Conservation (phyloP, 1,284 basidiomycete genomes). For the Marasmius fiardii region DNA sequence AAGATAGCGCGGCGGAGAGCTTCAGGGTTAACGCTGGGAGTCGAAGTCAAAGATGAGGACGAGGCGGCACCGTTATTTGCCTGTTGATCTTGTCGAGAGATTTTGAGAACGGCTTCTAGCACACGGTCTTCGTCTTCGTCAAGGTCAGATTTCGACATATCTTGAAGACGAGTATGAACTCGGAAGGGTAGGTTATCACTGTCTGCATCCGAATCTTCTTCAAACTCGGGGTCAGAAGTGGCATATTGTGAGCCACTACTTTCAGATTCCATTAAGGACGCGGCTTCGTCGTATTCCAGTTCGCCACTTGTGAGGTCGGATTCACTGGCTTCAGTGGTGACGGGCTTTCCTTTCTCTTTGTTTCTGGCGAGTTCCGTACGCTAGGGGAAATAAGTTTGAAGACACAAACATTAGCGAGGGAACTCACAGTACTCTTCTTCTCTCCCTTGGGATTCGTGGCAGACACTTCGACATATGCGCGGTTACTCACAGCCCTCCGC, state of each 20-base stretch:
- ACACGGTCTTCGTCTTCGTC: slow-evolving; percentile 54
- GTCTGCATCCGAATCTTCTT: slow-evolving; percentile 13
- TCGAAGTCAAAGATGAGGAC: slow-evolving; percentile 18
- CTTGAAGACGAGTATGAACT: slow-evolving; percentile 6
- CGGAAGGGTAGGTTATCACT: slow-evolving; percentile 3
- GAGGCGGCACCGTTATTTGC: slow-evolving; percentile 35
- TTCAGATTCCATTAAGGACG: slow-evolving; percentile 44
- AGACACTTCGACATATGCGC: slow-evolving; percentile 46
- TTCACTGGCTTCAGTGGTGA: slow-evolving; percentile 22
- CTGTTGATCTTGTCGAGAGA: slow-evolving; percentile 45
- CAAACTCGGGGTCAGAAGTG: slow-evolving; percentile 34
- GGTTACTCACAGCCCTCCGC: slow-evolving; percentile 37
- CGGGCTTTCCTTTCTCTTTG: slow-evolving; percentile 40
- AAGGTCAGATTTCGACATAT: slow-evolving; percentile 20
- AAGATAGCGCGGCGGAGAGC: slow-evolving; percentile 48
- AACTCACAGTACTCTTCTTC: slow-evolving; percentile 6
- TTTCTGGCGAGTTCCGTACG: not conserved
- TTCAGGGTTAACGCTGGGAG: slow-evolving; percentile 29
- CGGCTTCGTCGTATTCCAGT: slow-evolving; percentile 34
- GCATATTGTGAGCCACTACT: slow-evolving; percentile 60
- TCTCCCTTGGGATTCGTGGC: slow-evolving; percentile 33
- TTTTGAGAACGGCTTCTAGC: slow-evolving; percentile 52
- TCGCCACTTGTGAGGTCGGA: slow-evolving; percentile 33
- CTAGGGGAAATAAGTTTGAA: not conserved
- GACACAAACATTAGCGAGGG: not conserved